A percentile compares a stretch with the other conserved stretches of the same genome.
Conservation (phyloP, 306 rosid genomes). For the Arachis stenosperma region DNA sequence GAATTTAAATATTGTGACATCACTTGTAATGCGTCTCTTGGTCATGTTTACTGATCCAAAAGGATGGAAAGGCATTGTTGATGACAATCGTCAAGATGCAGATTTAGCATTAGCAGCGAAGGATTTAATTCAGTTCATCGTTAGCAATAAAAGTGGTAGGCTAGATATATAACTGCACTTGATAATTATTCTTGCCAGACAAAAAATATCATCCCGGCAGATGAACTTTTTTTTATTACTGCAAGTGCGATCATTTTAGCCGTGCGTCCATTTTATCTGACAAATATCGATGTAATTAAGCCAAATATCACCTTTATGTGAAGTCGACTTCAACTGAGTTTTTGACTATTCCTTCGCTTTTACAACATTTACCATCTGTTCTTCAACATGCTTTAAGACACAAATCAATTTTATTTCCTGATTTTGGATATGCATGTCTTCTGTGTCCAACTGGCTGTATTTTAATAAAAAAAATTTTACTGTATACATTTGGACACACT, state of each 20-base stretch:
- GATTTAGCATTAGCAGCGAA: constrained; percentile 64
- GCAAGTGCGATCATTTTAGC: constrained; percentile 89
- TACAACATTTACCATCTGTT: no score
- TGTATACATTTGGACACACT: no score
- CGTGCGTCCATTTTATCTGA: constrained; percentile 72
- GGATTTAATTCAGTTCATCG: constrained; percentile 68
- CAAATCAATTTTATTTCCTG: no score
- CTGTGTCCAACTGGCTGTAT: no score
- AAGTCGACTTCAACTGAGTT: no score
- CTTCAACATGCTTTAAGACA: no score
- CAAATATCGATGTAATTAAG: constrained; percentile 47
- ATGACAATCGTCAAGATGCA: constrained; percentile 48
- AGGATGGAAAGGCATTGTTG: constrained; percentile 76
- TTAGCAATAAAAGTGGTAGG: constrained; percentile 66
- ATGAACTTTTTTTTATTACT: constrained; percentile 69
- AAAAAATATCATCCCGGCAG: constrained; percentile 49
- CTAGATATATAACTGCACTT: constrained; percentile 66
- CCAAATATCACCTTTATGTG: constrained; percentile 9
- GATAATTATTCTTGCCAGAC: constrained; percentile 49
- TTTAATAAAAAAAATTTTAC: no score
- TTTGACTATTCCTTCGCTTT: no score
- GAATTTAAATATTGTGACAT: constrained; percentile 56
- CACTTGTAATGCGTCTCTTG: constrained; percentile 78
- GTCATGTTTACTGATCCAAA: constrained; percentile 78
- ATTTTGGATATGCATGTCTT: no score